Percentiles rank a stretch among this genome's conserved stretches.
phyloP scores from a whole-genome alignment of 352 stramenopile genomes.

The Phytophthora citrophthora region DNA sequence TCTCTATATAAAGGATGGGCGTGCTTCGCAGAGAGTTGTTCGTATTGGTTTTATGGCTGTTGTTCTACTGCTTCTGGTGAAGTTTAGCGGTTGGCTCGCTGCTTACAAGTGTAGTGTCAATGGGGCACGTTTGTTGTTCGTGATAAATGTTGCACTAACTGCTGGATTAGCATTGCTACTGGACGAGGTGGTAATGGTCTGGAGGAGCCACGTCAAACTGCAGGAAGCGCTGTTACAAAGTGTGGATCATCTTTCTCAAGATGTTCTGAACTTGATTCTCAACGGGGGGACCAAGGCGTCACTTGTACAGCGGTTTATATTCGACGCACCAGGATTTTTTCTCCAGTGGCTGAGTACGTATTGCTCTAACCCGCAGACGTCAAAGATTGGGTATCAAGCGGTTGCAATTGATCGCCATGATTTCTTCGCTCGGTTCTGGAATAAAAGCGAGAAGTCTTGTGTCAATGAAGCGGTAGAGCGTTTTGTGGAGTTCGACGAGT shows the following conservation, averaged over 20 bases:
- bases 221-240: constrained; percentile 6
- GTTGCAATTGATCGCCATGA: constrained; percentile 12
- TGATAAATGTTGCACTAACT: constrained; percentile 15
- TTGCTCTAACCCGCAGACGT: constrained; percentile 16
- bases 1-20: not conserved
- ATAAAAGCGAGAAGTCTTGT: constrained; percentile 14
- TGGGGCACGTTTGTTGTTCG: constrained; percentile 21
- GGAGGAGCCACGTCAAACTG: constrained; percentile 43
- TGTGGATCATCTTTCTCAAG: constrained; percentile 24
- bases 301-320: constrained; percentile 55
- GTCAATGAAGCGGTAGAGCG: constrained; percentile 1
- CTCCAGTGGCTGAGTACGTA: constrained; percentile 42
- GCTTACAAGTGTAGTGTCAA: constrained; percentile 23
- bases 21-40: constrained; percentile 9
- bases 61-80: constrained; percentile 14
- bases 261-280: constrained; percentile 34
- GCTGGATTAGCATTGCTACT: constrained; percentile 24
- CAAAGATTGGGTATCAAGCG: constrained; percentile 3
- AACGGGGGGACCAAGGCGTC: constrained; percentile 48
- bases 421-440: constrained; percentile 47
- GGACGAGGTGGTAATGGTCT: constrained; percentile 37
- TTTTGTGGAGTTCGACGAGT: constrained; percentile 8
- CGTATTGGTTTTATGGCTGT: not conserved
- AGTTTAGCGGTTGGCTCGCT: constrained; percentile 30
- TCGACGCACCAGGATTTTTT: constrained; percentile 55